phyloP scores from a whole-genome alignment of 164 flowering plant genomes.

The Brasenia schreberi region DNA sequence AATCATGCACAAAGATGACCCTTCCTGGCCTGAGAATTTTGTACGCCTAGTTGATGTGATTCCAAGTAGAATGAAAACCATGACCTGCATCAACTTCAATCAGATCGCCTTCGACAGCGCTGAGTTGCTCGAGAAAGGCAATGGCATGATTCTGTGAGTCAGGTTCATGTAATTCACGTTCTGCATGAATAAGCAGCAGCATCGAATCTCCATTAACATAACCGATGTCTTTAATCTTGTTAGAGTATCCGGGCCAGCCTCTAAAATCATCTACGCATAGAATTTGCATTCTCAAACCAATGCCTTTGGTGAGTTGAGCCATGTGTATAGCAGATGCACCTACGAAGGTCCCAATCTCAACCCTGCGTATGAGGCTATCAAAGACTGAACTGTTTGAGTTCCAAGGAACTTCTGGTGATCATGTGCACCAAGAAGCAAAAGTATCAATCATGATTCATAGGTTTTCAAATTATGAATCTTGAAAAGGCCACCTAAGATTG shows the following conservation, averaged over 20 bases:
- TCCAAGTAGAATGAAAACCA: conserved; percentile 73
- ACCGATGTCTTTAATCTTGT: conserved; percentile 21
- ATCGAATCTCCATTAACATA: conserved; percentile 51
- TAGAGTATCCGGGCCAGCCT: conserved; percentile 64
- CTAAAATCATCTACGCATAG: conserved; percentile 75
- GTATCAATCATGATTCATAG: no score
- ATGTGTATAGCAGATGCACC: conserved; percentile 79
- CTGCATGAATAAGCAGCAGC: conserved; percentile 57
- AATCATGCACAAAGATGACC: conserved; percentile 68
- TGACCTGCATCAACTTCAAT: conserved; percentile 78
- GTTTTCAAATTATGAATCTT: no score
- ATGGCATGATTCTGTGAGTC: conserved; percentile 30
- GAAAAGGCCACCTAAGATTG: no score
- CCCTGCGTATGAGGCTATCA: conserved; percentile 33
- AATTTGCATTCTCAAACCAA: conserved; percentile 46
- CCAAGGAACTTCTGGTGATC: no score
- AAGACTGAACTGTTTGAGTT: conserved; percentile 65
- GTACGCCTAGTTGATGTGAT: conserved; percentile 53
- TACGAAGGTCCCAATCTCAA: conserved; percentile 59
- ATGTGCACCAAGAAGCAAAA: no score
- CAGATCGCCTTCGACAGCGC: conserved; percentile 40
- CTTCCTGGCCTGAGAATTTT: conserved; percentile 56
- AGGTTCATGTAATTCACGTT: conserved; percentile 28
- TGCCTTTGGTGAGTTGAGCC: conserved; percentile 34
- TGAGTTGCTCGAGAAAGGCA: conserved; percentile 51